These are phyloP conservation scores for Endogone sp. DNA, from an alignment of 192 early-diverging fungal genomes.

Conservation along the genomic window DNA sequence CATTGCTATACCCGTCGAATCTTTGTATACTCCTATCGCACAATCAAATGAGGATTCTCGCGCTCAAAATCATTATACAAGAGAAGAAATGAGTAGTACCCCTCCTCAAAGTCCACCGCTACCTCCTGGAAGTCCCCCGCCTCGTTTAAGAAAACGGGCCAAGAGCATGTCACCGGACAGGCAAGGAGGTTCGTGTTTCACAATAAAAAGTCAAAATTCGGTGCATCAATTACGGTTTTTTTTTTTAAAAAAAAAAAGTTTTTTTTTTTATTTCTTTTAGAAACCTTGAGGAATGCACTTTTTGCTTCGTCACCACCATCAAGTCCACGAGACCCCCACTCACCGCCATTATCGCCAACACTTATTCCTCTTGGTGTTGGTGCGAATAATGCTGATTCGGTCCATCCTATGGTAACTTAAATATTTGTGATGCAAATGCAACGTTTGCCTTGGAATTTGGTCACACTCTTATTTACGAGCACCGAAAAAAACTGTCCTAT, in stretches of 20 bases:
- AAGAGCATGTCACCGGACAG: neutral
- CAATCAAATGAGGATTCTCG: neutral
- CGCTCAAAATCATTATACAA: neutral
- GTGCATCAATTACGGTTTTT: neutral
- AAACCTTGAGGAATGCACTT: neutral
- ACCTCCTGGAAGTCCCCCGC: neutral
- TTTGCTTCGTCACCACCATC: neutral
- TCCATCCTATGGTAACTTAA: neutral
- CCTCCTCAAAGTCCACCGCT: neutral
- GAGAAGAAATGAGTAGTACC: neutral
- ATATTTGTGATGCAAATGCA: too few relatives aligned
- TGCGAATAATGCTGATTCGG: neutral
- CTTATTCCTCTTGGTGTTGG: neutral
- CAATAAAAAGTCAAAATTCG: neutral
- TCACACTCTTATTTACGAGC: too few relatives aligned
- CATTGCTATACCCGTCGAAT: neutral
- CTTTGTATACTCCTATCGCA: neutral
- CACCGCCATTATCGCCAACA: neutral
- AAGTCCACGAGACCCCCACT: neutral
- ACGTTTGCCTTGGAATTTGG: too few relatives aligned
- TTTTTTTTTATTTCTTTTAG: neutral
- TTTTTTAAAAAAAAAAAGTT: neutral
- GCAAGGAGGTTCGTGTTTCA: neutral
- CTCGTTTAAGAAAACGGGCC: neutral
- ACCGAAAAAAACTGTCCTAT: too few relatives aligned